Evolutionary conservation across 1,284 basidiomycete genomes (phyloP), one percentile per base, ranked within the genome.

Genomic region (Vanrija sp.): DNA sequence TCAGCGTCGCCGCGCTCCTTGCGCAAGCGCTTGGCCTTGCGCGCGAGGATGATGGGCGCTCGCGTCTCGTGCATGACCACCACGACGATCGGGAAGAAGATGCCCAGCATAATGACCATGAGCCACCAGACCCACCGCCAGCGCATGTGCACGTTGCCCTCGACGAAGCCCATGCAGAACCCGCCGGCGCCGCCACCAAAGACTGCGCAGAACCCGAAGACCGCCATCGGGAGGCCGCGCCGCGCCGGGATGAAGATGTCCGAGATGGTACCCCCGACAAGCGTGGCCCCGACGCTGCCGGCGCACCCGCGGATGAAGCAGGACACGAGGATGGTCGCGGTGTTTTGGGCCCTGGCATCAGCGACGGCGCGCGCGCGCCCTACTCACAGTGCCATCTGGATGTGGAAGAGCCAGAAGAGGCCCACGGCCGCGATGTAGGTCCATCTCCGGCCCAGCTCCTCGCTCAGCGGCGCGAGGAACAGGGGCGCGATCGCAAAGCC

Each of bases 91-190:
- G 71, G 66, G 39, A 75, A 44, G 37, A 69, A 66, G 0, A 57
- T 64, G 20, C 62, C 72, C 20, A 67, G 56, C 10, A 66, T 43
- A 45, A 73, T 87, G 67, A 84, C 78, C 59, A 85, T 82, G 25
- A 89, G 80, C 86, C 87, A 89, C 71, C 88, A 83, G 14, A 89
- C 87, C 87, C 88, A 89, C 36, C 85, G 78, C 88, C 88, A 90
- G 50, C 78, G 77, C 31, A 89, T 67, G 8, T 75, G 75, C 0
- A 75, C 69, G 54, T 85, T 82, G 63, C 83, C 80, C 63, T 86
- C 85, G 7, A 88, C 82, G 82, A 83, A 88, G 4, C 84, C 85
- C 4, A 83, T 80, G n/a, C 80, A 76, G 0, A 85, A 73, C 1
- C 86, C 83, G 2, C 85, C 87, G 1, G 88, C 56, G 0, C 85